Evolutionary conservation across 805 yeast genomes (phyloP).

Genomic region (Hanseniaspora singularis): DNA sequence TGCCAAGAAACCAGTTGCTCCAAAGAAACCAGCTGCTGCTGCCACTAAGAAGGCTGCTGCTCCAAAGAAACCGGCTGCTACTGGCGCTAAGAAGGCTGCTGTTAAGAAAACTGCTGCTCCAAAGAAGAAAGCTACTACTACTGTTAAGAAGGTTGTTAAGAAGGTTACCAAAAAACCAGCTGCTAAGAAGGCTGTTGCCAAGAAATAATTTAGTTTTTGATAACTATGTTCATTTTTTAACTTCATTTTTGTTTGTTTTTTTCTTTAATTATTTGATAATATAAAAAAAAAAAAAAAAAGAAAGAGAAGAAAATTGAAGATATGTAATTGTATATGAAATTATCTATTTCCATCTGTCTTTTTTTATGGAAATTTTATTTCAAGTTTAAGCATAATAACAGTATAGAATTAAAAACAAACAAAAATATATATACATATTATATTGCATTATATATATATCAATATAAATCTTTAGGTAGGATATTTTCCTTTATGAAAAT

Average conservation of each 20-base stretch:
- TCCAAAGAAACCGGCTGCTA: constrained; percentile 1
- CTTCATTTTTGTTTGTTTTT: no score
- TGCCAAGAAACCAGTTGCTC: constrained; percentile 25
- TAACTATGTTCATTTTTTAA: neutral
- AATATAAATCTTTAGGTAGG: constrained; percentile 14
- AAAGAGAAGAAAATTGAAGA: no score
- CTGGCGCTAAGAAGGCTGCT: constrained; percentile 15
- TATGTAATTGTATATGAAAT: no score
- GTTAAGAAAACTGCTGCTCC: constrained; percentile 15
- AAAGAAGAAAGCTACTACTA: constrained; percentile 16
- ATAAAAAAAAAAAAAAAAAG: no score
- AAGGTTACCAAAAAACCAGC: constrained; percentile 16
- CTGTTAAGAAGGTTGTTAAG: constrained; percentile 15
- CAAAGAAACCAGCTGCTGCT: constrained; percentile 11
- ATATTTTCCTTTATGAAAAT: neutral
- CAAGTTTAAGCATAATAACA: no score
- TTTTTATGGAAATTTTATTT: no score
- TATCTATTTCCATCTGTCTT: no score
- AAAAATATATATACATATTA: neutral
- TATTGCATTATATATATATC: constrained; percentile 6
- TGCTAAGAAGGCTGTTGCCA: constrained; percentile 19
- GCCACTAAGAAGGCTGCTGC: constrained; percentile 11
- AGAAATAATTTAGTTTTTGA: constrained; percentile 4
- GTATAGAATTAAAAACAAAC: neutral
- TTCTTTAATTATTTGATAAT: no score